Percentiles rank a stretch among this genome's conserved stretches.
phyloP scores from a whole-genome alignment of 805 yeast genomes.

The Candida khao-thaluensis region DNA sequence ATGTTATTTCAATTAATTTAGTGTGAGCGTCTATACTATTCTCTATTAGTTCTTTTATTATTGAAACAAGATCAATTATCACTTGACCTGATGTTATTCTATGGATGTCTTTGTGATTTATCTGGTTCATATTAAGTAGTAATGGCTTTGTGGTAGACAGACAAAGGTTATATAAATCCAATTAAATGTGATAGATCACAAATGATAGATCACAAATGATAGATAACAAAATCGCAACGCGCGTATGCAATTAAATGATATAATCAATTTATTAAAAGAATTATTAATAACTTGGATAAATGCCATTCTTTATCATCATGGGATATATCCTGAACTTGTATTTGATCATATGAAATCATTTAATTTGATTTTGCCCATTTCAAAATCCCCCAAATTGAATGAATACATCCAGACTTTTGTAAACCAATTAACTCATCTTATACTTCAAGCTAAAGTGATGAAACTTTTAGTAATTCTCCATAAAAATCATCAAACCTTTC shows the following conservation, averaged over 20 bases:
- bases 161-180: too few species aligned
- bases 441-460: conserved; percentile 22
- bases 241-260: conserved; percentile 2
- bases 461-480: conserved; percentile 39
- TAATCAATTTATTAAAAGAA: conserved; percentile 37
- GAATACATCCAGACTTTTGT: conserved; percentile 43
- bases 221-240: neutral
- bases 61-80: conserved; percentile 71
- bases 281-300: conserved; percentile 52
- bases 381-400: conserved; percentile 48
- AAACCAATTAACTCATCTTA: conserved; percentile 8
- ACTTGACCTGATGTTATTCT: conserved; percentile 92
- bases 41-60: conserved; percentile 83
- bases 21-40: conserved; percentile 82
- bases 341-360: conserved; percentile 45
- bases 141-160: neutral
- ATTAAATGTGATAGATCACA: neutral
- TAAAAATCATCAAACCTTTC: conserved; percentile 27
- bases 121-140: conserved; percentile 10
- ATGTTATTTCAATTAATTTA: conserved; percentile 61
- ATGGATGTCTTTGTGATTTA: conserved; percentile 53
- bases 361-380: conserved; percentile 40
- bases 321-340: conserved; percentile 52
- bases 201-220: neutral
- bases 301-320: conserved; percentile 51